phyloP scores from a whole-genome alignment of 768 basidiomycete genomes.

The Calvatia gigantea region DNA sequence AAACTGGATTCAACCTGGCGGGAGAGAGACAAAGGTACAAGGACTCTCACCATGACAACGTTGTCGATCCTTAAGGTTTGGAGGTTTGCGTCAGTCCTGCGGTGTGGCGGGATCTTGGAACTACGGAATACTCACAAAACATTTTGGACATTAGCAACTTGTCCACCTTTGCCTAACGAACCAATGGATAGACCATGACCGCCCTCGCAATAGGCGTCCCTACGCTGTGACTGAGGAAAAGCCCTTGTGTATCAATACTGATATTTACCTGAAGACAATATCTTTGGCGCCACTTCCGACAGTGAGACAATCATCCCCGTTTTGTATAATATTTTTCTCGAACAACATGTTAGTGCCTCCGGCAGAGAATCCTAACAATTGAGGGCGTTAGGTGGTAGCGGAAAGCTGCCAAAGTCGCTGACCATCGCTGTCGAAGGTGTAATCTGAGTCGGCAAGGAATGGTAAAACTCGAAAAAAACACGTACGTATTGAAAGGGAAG shows the following conservation, averaged over 20 bases:
- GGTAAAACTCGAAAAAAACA: neutral
- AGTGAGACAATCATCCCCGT: slow-evolving; percentile 62
- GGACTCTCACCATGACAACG: slow-evolving; percentile 40
- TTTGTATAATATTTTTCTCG: slow-evolving; percentile 53
- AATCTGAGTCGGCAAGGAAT: neutral
- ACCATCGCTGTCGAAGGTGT: slow-evolving; percentile 33
- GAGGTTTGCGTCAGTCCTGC: too few relatives aligned
- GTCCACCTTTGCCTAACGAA: slow-evolving; percentile 41
- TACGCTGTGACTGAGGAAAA: slow-evolving; percentile 15
- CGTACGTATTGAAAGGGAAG: slow-evolving; percentile 62
- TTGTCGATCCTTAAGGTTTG: slow-evolving; percentile 36
- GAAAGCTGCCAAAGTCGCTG: neutral
- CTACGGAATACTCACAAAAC: slow-evolving; percentile 41
- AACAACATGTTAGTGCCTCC: slow-evolving; percentile 55
- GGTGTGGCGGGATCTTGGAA: too few relatives aligned
- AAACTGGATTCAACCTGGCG: neutral
- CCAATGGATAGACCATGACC: slow-evolving; percentile 61
- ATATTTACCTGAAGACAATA: slow-evolving; percentile 42
- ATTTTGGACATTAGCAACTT: slow-evolving; percentile 54
- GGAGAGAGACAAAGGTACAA: too few relatives aligned
- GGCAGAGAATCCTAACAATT: slow-evolving; percentile 51
- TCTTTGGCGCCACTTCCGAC: slow-evolving; percentile 55
- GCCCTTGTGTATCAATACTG: neutral
- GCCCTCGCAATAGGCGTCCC: slow-evolving; percentile 51
- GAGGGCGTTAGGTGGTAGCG: neutral